Evolutionary conservation across 2,329 filamentous ascomycete genomes (phyloP), one percentile per base, ranked within the genome.

Genomic region (Clarireedia monteithiana): DNA sequence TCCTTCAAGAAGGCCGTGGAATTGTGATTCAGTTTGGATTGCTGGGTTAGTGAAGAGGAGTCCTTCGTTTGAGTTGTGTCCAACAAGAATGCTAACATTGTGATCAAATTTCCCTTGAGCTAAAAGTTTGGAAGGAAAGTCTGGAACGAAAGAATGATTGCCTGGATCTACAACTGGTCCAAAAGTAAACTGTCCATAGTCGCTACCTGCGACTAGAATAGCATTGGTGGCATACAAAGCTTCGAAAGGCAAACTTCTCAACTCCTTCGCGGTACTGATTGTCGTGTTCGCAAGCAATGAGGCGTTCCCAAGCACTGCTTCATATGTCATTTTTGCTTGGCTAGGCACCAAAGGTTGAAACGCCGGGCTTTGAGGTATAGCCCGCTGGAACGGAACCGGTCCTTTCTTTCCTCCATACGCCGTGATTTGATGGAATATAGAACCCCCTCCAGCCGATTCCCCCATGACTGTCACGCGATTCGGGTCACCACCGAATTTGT

Each of bases 351-450:
- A 12, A 10, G 54, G 61, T 3, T 40, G 20, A 27, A 62, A 66
- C 6, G 55, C 66, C 7, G 63, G 63, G 53, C 62, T 67, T 56
- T 69, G 66, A 6, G 63, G 38, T 24, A 71, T 65, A 12, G 69
- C 68, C 62, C 73, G 71, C 38, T 71, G 70, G 64, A 78, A 79
- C 1, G 74, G 75, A 7, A 64, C 63, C 12, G 50, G 56, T 6
- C 60, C 62, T 24, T 61, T 64, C 3, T 38, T 47, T 2, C 75
- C 77, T 24, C 77, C 77, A 56, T 71, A 78, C 0, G 76, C 70
- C 27, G 77, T 81, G 57, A 81, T 75, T 55, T 82, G 78, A 60
- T 81, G 77, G 67, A 79, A 72, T 53, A 82, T 74, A 3, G 73
- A 77, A 0, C 77, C 77, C 5, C 70, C 78, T 23, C 79, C 79